Conservation (phyloP, 257 asterid genomes). For the Rubia yunnanensis region DNA sequence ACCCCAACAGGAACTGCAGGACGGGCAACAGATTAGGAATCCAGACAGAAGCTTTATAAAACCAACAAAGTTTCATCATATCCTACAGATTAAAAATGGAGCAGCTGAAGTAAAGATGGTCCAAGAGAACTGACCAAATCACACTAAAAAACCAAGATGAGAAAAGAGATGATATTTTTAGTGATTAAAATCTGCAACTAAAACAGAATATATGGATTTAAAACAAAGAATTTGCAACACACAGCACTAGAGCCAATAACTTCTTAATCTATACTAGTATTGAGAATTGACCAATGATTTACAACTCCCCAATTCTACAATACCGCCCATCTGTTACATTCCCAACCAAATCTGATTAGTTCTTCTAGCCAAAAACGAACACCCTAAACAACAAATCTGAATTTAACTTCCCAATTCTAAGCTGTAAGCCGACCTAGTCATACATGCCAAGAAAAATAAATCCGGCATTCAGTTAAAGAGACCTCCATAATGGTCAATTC, state of each 20-base stretch:
- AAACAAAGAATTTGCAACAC: background rate
- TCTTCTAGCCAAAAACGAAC: no score
- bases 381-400: background rate
- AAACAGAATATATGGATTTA: background rate
- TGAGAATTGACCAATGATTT: background rate
- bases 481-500: background rate
- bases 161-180: no score
- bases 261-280: background rate
- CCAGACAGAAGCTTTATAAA: background rate
- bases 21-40: constrained; percentile 18
- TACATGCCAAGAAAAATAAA: background rate
- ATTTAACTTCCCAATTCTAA: background rate
- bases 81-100: background rate
- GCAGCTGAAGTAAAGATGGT: background rate
- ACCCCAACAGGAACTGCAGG: constrained; percentile 87
- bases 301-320: background rate
- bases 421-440: background rate
- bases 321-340: background rate
- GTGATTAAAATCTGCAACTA: background rate
- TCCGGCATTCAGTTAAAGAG: background rate
- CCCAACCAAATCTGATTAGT: background rate
- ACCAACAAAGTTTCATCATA: constrained; percentile 4
- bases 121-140: background rate
- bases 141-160: background rate
- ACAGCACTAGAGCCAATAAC: no score